Base-by-base conservation (phyloP, 2,329 filamentous ascomycete species). In the Xylariaceae sp. region DNA sequence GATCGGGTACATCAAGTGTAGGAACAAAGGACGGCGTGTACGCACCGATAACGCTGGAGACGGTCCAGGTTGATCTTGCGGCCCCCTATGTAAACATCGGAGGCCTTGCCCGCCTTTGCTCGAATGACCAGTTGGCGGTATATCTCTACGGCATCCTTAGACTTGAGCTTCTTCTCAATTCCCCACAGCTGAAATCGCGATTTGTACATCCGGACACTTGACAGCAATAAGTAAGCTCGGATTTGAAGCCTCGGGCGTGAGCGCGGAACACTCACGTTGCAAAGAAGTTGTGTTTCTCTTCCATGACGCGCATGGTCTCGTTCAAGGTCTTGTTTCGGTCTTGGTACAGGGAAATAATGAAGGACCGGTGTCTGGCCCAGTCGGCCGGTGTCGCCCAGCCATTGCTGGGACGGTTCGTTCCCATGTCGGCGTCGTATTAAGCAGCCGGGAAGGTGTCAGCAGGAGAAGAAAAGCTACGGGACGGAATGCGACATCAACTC, bases 231-330 rank as follows among this genome's bases (percentile, higher is more conserved):
- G 52, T 51, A 43, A 47, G 53, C 48, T 43, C 30, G 47, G 22
- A 42, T 43, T 15, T 30, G 16, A 42, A 30, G 40, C 26, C 12
- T 18, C 32, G 43, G n/a, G 36, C 18, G 16, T 15, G 26, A 43
- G n/a, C 37, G 37, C 12, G 22, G 15, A 47, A 36, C 5, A 63
- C 65, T 63, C 54, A 67, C 65, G 63, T 67, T 41, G 77, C 36
- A 46, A 79, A 84, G 58, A 85, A 88, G 61, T 69, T 94, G 48
- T 67, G 55, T 15, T 61, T 55, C 34, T 67, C 62, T 48, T 64
- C 61, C 65, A 67, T 67, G 18, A 66, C 40, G 43, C 57, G 56
- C 61, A 65, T 67, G 9, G 64, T 66, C 51, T 66, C 62, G 51
- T 64, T 66, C 49, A 67, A 59, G 7, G 65, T 67, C 58, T 63